Percentiles rank a stretch among this genome's conserved stretches.
Conservation (phyloP, 495 filamentous ascomycete species). For the Penicillium silybi region DNA sequence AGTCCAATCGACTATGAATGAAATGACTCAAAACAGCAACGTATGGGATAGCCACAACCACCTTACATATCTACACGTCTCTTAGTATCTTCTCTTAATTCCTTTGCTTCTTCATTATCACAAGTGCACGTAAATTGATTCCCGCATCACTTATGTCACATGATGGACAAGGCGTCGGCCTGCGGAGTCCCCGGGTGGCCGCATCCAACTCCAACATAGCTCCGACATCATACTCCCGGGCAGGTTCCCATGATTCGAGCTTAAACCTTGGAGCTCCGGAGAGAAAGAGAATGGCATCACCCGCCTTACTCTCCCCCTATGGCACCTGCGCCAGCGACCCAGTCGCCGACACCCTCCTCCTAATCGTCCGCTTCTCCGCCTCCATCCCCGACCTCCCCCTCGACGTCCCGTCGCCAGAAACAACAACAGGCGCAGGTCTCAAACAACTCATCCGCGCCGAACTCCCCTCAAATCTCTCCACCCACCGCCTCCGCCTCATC, state of each 20-base stretch:
- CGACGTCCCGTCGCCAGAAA: conserved; percentile 60
- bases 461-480: conserved; percentile 57
- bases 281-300: conserved; percentile 10
- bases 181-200: neutral
- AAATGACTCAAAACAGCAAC: neutral
- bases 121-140: neutral
- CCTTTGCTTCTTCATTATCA: neutral
- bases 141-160: conserved; percentile 3
- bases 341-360: conserved; percentile 50
- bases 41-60: neutral
- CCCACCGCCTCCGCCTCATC: conserved; percentile 77
- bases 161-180: conserved; percentile 5
- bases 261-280: neutral
- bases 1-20: conserved; percentile 9
- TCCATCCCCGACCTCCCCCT: conserved; percentile 79
- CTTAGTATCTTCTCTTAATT: neutral
- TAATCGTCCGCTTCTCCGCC: conserved; percentile 85
- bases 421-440: conserved; percentile 67
- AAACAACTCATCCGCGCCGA: conserved; percentile 76
- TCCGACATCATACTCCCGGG: neutral
- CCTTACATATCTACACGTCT: neutral
- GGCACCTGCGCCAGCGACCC: conserved; percentile 9
- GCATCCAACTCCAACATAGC: neutral
- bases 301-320: conserved; percentile 16
- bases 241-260: neutral